These are phyloP conservation scores for Fusarium bactridioides DNA, from an alignment of 2,329 filamentous ascomycete species.

Conservation along the genomic window DNA sequence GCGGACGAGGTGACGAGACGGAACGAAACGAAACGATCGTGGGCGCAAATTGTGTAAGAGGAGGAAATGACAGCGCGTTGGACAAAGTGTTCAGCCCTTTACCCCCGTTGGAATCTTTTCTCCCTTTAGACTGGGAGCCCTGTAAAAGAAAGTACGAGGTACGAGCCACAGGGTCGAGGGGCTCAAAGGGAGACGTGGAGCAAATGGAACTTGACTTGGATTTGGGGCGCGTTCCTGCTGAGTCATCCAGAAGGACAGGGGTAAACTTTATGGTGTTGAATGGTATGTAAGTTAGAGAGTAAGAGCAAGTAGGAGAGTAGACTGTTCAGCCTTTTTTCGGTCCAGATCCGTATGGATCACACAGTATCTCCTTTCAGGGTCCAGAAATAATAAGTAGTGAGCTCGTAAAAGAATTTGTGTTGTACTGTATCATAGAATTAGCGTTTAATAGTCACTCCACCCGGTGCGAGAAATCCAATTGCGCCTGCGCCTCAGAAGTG, in stretches of 20 bases:
- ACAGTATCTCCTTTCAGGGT: slow-evolving; percentile 3
- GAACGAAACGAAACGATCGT: slow-evolving; percentile 41
- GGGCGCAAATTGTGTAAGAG: background rate
- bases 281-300: background rate
- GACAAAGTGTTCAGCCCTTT: background rate
- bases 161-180: slow-evolving; percentile 30
- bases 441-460: background rate
- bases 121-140: slow-evolving; percentile 25
- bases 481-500: background rate
- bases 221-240: slow-evolving; percentile 15
- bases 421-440: slow-evolving; percentile 17
- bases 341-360: slow-evolving; percentile 2
- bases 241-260: slow-evolving; percentile 22
- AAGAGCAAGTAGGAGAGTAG: background rate
- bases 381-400: slow-evolving; percentile 8
- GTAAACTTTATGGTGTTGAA: background rate
- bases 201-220: slow-evolving; percentile 2
- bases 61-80: background rate
- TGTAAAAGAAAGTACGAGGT: background rate
- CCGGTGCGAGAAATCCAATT: background rate
- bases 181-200: slow-evolving; percentile 35
- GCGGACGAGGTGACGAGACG: background rate
- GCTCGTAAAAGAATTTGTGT: slow-evolving; percentile 18
- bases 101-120: slow-evolving; percentile 21
- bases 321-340: slow-evolving; percentile 12